Percentiles rank a stretch among this genome's conserved stretches.
These are phyloP conservation scores for Cyclotella atomus DNA, from an alignment of 108 stramenopile species.

Conservation along the genomic window DNA sequence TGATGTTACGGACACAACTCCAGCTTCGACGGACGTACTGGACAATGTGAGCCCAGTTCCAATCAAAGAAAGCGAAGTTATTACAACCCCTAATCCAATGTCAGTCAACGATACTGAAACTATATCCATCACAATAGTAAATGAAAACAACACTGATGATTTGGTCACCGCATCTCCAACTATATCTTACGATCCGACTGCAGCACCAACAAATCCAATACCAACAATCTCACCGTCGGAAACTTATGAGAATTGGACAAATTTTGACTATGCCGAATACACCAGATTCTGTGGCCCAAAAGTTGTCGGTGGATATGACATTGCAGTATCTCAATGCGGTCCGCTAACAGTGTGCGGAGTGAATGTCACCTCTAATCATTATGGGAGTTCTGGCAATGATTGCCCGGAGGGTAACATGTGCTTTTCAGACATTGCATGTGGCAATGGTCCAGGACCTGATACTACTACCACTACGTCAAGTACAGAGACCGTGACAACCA, in stretches of 20 bases:
- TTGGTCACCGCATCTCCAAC: not conserved
- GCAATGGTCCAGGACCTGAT: not conserved
- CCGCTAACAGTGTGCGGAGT: conserved; percentile 8
- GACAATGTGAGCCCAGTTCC: not conserved
- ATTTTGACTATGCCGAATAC: not conserved
- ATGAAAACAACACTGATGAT: not conserved
- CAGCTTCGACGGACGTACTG: not conserved
- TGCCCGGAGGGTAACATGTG: conserved; percentile 16
- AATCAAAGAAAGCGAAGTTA: not conserved
- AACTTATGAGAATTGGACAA: conserved; percentile 4
- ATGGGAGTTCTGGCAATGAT: conserved; percentile 16
- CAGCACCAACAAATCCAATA: not conserved
- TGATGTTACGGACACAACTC: not conserved
- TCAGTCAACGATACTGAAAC: not conserved
- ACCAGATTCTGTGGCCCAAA: conserved; percentile 28
- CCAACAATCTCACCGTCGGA: not conserved
- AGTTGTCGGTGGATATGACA: conserved; percentile 12
- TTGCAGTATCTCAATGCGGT: conserved; percentile 8
- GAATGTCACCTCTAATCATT: not conserved
- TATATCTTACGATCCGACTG: not conserved
- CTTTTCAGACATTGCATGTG: conserved; percentile 13
- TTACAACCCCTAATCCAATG: not conserved
- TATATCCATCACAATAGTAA: not conserved
- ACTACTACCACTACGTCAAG: not conserved
- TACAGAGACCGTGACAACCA: not conserved